Evolutionary conservation across 495 filamentous ascomycete species (phyloP).

Genomic region (Xylaria longipes): DNA sequence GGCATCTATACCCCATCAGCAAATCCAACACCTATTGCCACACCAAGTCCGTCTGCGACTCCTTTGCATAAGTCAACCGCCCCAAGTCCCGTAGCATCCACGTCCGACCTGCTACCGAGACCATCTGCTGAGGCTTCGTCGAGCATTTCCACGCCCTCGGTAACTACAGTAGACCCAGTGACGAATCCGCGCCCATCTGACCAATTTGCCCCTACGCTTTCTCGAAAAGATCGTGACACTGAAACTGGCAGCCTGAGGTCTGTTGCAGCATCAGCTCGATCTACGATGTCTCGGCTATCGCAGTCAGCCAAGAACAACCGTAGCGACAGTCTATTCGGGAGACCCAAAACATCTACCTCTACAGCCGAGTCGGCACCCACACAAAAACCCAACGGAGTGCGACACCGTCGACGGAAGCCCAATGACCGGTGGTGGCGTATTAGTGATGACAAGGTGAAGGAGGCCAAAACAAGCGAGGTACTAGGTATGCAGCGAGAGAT

Average conservation of each 20-base stretch:
- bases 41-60: conserved; percentile 47
- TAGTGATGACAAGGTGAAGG: conserved; percentile 95
- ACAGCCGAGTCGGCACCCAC: conserved; percentile 29
- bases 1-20: conserved; percentile 68
- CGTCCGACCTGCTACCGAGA: conserved; percentile 44
- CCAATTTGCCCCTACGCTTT: conserved; percentile 31
- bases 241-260: conserved; percentile 52
- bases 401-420: conserved; percentile 56
- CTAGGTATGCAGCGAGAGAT: conserved; percentile 94
- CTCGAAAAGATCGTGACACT: conserved; percentile 35
- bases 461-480: conserved; percentile 89
- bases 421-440: conserved; percentile 94
- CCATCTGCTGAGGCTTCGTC: conserved; percentile 37
- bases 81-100: conserved; percentile 47
- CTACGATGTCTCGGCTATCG: conserved; percentile 49
- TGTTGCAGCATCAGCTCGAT: conserved; percentile 50
- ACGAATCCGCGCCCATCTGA: conserved; percentile 31
- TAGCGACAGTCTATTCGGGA: conserved; percentile 32
- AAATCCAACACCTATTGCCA: conserved; percentile 37
- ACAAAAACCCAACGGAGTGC: conserved; percentile 43
- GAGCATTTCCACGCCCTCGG: conserved; percentile 33
- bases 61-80: conserved; percentile 42
- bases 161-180: conserved; percentile 29
- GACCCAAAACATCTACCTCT: conserved; percentile 35
- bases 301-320: conserved; percentile 37